These are phyloP conservation scores for Colletotrichum cereale DNA, from an alignment of 2,329 filamentous ascomycete species.

Conservation along the genomic window DNA sequence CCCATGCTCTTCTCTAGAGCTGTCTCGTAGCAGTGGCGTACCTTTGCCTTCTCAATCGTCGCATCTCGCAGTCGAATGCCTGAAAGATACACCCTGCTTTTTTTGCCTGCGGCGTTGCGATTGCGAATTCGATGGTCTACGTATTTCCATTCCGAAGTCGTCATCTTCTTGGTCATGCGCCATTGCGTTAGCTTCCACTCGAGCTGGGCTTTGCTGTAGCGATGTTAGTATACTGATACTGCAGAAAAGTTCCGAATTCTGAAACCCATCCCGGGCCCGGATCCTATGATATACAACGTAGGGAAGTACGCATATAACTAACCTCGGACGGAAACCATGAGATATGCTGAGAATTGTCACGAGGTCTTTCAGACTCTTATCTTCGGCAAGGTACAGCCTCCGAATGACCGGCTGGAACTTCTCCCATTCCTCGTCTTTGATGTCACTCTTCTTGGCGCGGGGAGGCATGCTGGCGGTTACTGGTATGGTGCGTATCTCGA, in stretches of 20 bases:
- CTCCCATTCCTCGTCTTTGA: not conserved
- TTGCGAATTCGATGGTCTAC: not conserved
- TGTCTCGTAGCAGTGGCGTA: not conserved
- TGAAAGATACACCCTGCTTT: conserved; percentile 7
- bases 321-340: not conserved
- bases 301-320: not conserved
- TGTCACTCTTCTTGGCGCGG: not conserved
- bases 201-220: not conserved
- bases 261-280: not conserved
- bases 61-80: not conserved
- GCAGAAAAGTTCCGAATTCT: not conserved
- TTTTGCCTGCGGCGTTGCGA: not conserved
- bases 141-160: not conserved
- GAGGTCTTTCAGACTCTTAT: not conserved
- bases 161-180: conserved; percentile 13
- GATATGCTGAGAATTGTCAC: not conserved
- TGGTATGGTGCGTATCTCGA: not conserved
- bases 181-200: conserved; percentile 16
- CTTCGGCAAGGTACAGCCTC: not conserved
- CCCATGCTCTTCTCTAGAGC: not conserved
- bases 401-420: not conserved
- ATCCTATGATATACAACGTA: not conserved
- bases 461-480: not conserved
- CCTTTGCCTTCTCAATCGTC: not conserved
- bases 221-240: not conserved